Conservation (phyloP, 495 filamentous ascomycete species). For the Penicillium desertorum region DNA sequence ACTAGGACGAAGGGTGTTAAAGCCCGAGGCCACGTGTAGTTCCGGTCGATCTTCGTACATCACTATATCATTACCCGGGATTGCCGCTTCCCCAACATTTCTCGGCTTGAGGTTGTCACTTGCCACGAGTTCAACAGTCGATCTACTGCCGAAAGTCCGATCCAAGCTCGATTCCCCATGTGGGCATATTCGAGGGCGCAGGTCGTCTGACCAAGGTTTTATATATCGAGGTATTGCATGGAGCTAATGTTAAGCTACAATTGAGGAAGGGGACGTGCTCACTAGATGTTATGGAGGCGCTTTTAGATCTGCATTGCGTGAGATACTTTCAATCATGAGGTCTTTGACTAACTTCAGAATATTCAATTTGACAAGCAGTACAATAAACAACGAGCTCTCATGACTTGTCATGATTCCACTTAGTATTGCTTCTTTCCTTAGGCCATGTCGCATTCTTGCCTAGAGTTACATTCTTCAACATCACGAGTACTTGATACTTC, state of each 20-base stretch:
- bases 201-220: not conserved
- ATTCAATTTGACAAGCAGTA: not conserved
- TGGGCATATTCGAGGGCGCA: not conserved
- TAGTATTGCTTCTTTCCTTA: not conserved
- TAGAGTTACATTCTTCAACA: not conserved
- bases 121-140: not conserved
- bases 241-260: not conserved
- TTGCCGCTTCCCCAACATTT: not conserved
- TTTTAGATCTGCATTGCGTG: not conserved
- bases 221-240: not conserved
- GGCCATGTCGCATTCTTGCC: constrained; percentile 6
- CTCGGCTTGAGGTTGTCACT: not conserved
- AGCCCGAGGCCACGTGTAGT: not conserved
- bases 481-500: constrained; percentile 1
- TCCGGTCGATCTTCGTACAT: not conserved
- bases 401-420: not conserved
- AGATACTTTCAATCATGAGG: not conserved
- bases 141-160: not conserved
- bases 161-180: not conserved
- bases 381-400: not conserved
- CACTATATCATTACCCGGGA: not conserved
- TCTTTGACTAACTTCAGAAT: not conserved
- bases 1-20: not conserved
- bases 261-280: not conserved
- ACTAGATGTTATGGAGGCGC: too few species aligned